A percentile compares a stretch with the other conserved stretches of the same genome.
Evolutionary conservation across 257 asterid species (phyloP).

Genomic region (Solanum neorickii): DNA sequence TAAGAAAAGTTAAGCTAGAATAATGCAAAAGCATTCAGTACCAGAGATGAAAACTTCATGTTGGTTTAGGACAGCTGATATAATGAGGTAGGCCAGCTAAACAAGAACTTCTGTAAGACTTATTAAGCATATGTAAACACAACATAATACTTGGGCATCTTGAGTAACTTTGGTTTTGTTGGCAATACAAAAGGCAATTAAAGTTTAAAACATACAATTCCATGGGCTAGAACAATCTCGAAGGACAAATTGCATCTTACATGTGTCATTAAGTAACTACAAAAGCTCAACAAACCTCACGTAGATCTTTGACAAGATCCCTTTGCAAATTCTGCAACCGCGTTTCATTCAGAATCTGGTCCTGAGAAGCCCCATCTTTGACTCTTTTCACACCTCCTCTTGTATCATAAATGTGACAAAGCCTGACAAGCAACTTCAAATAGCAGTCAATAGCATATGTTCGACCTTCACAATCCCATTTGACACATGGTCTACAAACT

Average conservation of each 20-base stretch:
- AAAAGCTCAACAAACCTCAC: slow-evolving; percentile 43
- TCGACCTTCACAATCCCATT: slow-evolving; percentile 91
- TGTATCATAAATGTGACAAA: slow-evolving; percentile 80
- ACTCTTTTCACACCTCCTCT: slow-evolving; percentile 90
- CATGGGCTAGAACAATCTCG: neutral
- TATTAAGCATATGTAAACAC: neutral
- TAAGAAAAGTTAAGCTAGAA: neutral
- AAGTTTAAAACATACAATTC: neutral
- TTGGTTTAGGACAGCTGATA: neutral
- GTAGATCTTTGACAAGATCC: slow-evolving; percentile 70
- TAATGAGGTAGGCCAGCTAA: neutral
- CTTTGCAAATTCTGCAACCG: slow-evolving; percentile 78
- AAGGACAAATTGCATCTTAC: neutral
- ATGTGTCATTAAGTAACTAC: neutral
- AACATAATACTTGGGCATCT: neutral
- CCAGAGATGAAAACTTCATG: neutral
- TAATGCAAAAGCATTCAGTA: neutral
- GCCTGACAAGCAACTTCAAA: slow-evolving; percentile 78
- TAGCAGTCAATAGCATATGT: slow-evolving; percentile 90
- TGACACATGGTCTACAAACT: slow-evolving; percentile 86
- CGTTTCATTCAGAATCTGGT: slow-evolving; percentile 83
- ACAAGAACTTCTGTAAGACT: neutral
- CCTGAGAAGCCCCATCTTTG: slow-evolving; percentile 91
- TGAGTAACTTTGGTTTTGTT: neutral
- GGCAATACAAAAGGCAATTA: neutral